A percentile compares a stretch with the other conserved stretches of the same genome.
Conservation (phyloP, 2,329 filamentous ascomycete genomes). For the Aureobasidium vineae region DNA sequence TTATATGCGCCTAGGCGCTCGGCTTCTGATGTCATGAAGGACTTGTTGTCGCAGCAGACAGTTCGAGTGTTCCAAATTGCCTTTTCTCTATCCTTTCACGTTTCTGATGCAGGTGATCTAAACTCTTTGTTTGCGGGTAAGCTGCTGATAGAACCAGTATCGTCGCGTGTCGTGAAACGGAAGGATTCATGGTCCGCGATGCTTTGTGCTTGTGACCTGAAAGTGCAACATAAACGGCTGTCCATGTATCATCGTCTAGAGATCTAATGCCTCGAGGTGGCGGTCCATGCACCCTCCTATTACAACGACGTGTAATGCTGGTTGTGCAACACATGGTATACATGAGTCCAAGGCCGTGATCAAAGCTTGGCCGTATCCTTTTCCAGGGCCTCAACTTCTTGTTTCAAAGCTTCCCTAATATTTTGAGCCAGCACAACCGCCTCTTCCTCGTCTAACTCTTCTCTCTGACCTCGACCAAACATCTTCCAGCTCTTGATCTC, state of each 20-base stretch:
- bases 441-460: slow-evolving; percentile 75
- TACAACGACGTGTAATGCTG: too few species aligned
- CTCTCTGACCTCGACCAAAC: slow-evolving; percentile 72
- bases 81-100: background rate
- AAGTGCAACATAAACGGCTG: too few species aligned
- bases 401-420: slow-evolving; percentile 43
- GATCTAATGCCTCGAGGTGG: too few species aligned
- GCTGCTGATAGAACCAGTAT: too few species aligned
- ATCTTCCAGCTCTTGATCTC: slow-evolving; percentile 68
- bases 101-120: background rate
- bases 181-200: too few species aligned
- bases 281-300: too few species aligned
- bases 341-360: background rate
- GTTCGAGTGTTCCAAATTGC: background rate
- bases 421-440: slow-evolving; percentile 59
- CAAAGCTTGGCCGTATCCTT: slow-evolving; percentile 26
- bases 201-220: too few species aligned
- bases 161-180: too few species aligned
- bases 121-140: too few species aligned
- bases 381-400: slow-evolving; percentile 37
- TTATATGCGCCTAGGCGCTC: background rate
- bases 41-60: background rate
- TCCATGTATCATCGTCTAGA: too few species aligned
- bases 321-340: too few species aligned
- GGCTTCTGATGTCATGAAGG: background rate